Percentiles rank a stretch among this genome's conserved stretches.
phyloP scores from a whole-genome alignment of 805 yeast genomes.

The Ogataea pini region DNA sequence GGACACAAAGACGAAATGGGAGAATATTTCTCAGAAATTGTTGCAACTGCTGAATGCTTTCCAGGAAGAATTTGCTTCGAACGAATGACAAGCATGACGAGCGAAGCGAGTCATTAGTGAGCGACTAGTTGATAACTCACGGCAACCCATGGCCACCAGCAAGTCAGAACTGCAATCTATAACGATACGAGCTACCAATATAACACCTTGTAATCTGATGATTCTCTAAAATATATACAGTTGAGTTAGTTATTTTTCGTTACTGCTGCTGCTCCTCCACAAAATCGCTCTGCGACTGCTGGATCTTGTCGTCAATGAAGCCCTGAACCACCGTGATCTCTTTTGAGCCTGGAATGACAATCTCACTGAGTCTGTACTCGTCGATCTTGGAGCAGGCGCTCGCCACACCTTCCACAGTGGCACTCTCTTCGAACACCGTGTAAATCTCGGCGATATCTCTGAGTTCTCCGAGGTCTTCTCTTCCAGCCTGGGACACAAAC shows the following conservation, averaged over 20 bases:
- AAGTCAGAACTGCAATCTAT: no score
- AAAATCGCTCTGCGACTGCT: slow-evolving; percentile 23
- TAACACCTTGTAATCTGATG: no score
- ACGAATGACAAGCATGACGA: background rate
- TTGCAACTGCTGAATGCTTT: slow-evolving; percentile 14
- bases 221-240: background rate
- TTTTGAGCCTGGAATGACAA: slow-evolving; percentile 36
- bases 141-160: no score
- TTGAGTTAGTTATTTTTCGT: background rate
- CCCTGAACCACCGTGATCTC: slow-evolving; percentile 39
- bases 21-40: slow-evolving; percentile 21
- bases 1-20: slow-evolving; percentile 29
- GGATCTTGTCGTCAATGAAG: slow-evolving; percentile 35
- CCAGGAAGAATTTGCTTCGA: slow-evolving; percentile 11
- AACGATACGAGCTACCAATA: no score
- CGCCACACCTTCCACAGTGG: slow-evolving; percentile 37
- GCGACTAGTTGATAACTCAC: no score
- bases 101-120: background rate
- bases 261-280: slow-evolving; percentile 14
- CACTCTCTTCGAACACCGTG: slow-evolving; percentile 39
- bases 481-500: slow-evolving; percentile 37
- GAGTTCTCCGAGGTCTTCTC: slow-evolving; percentile 47
- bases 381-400: slow-evolving; percentile 37
- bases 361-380: slow-evolving; percentile 35
- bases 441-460: slow-evolving; percentile 39